Base-by-base conservation (phyloP, 495 filamentous ascomycete genomes). In the Lindgomyces ingoldianus region DNA sequence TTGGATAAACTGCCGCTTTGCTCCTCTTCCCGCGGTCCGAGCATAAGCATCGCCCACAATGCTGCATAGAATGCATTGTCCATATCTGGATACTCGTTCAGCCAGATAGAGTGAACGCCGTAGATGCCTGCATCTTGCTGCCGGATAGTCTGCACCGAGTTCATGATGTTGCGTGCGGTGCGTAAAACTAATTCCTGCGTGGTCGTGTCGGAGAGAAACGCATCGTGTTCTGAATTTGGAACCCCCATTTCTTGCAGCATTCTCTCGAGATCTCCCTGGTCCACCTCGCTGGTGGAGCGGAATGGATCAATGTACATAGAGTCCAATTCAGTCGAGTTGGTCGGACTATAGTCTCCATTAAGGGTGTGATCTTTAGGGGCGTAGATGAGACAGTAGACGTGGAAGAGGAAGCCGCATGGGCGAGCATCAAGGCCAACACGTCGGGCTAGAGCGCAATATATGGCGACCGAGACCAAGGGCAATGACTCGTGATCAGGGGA, bases 281-380 rank as follows among this genome's bases (percentile, higher is more conserved):
- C 78, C 0, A 89, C 83, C 75, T 95, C 91, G 8, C 80, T 71
- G 36, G 85, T 81, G 16, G 84, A 87, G 49, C 85, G 81, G 72
- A 89, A 96, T 0, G 92, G 93, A 69, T 97, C 91, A 62, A 96
- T 77, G 73, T 90, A 95, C 82, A 95, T 91, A 41, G 73, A 68
- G 26, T 73, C 69, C 4, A 54, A 55, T 12, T 39, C 33, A 10
- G 47, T 33, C 21, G 60, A 50, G 44, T 33, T 68, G 14, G 62
- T 68, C 22, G 65, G 51, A 12, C 51, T n/a, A 48, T 60, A 59
- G 4, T 84, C 72, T 74, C 86, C 87, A 57, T 91, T 83, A 46
- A 93, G 80, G 30, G 87, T 86, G 57, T 81, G 68, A 0, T 85
- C 83, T 2, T 74, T 63, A 0, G 81, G 79, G 0, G 89, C 82